A percentile compares a stretch with the other conserved stretches of the same genome.
Conservation (phyloP, 306 rosid species). For the Pyrus pyrifolia region DNA sequence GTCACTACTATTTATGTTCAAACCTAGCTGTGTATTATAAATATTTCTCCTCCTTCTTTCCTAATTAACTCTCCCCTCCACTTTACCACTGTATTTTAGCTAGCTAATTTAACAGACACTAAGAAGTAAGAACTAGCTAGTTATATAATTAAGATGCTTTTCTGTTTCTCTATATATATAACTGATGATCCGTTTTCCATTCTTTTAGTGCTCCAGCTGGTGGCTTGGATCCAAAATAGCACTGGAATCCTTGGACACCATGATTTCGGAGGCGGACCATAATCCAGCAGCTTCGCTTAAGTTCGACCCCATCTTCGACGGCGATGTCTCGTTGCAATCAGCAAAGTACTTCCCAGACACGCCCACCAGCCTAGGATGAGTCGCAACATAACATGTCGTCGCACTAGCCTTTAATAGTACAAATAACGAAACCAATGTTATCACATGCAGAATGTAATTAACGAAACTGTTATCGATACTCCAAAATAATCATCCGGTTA, state of each 20-base stretch:
- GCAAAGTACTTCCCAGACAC: slow-evolving; percentile 75
- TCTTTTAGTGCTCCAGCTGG: neutral
- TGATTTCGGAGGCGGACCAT: slow-evolving; percentile 69
- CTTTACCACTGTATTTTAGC: neutral
- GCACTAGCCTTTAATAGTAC: slow-evolving; percentile 73
- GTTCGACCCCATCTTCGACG: slow-evolving; percentile 59
- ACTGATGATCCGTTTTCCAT: neutral
- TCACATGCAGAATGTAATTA: too few species aligned
- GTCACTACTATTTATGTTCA: neutral
- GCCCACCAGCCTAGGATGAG: slow-evolving; percentile 40
- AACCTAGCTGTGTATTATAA: neutral
- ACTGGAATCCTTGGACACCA: slow-evolving; percentile 26
- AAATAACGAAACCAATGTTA: neutral
- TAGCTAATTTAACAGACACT: neutral
- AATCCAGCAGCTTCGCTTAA: slow-evolving; percentile 45
- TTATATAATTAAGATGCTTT: neutral
- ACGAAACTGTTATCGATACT: neutral
- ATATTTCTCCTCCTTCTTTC: neutral
- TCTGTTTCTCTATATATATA: neutral
- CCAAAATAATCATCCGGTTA: neutral
- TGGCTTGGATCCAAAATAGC: neutral
- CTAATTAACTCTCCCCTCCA: neutral
- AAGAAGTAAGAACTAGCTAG: neutral
- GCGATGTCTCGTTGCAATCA: slow-evolving; percentile 73
- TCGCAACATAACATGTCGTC: slow-evolving; percentile 90